Percentiles rank a stretch among this genome's conserved stretches.
These are phyloP conservation scores for Lolium multiflorum DNA, from an alignment of 176 grass and related monocot genomes.

Conservation along the genomic window DNA sequence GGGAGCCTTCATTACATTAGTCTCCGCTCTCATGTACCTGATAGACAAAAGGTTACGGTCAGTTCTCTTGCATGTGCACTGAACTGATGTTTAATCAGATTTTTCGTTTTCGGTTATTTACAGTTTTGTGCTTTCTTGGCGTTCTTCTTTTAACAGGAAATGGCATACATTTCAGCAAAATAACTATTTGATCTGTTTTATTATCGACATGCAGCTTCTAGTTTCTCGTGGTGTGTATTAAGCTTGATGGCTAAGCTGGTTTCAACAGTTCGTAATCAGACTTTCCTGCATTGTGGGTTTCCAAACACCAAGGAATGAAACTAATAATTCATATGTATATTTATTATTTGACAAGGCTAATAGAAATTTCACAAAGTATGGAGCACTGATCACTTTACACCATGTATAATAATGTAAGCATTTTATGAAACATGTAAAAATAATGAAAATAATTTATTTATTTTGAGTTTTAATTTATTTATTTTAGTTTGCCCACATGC, in stretches of 20 bases:
- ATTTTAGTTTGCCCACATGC: no score
- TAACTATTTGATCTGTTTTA: no score
- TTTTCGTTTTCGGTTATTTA: no score
- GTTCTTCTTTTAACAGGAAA: no score
- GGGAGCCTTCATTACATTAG: background rate
- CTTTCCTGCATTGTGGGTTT: background rate
- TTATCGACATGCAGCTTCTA: background rate
- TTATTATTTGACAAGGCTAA: background rate
- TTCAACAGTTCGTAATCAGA: background rate
- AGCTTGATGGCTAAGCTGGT: background rate
- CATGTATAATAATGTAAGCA: background rate
- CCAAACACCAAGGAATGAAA: no score
- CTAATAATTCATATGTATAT: background rate
- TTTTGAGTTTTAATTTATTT: no score
- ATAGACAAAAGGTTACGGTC: background rate
- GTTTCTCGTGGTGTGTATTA: background rate
- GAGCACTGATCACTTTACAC: background rate
- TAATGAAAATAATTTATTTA: no score
- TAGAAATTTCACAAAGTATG: background rate
- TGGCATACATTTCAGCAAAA: no score
- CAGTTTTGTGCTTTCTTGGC: no score
- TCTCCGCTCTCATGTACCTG: slow-evolving; percentile 39
- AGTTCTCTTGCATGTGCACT: background rate
- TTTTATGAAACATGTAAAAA: background rate
- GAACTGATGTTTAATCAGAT: background rate